Evolutionary conservation across 257 asterid species (phyloP).

Genomic region (Solanum pinnatisectum): DNA sequence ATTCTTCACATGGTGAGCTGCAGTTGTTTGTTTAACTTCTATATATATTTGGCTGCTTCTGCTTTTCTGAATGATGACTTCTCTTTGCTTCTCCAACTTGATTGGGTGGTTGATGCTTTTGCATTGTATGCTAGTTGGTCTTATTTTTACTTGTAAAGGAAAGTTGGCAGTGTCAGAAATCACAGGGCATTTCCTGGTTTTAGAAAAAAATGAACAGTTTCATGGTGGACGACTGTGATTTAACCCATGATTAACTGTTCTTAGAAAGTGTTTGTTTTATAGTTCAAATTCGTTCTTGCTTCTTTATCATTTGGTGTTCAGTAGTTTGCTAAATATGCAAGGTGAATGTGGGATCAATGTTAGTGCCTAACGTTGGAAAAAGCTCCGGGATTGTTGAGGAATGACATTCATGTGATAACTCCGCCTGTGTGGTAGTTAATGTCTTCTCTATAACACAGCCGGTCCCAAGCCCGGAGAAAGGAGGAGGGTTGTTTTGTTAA

Average conservation of each 20-base stretch:
- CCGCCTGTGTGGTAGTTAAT: constrained; percentile 2
- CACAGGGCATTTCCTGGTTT: background rate
- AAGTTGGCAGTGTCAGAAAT: background rate
- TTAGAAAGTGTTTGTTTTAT: background rate
- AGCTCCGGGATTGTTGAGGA: background rate
- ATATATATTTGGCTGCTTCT: background rate
- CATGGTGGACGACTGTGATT: background rate
- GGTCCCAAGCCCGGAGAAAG: constrained; percentile 8
- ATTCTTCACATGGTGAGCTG: constrained; percentile 34
- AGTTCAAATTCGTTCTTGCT: background rate
- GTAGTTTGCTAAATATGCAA: background rate
- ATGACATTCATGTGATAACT: background rate
- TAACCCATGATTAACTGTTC: background rate
- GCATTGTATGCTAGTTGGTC: background rate
- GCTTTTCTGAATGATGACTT: background rate
- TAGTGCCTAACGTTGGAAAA: background rate
- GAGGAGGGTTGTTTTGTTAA: constrained; percentile 1
- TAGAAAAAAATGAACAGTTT: background rate
- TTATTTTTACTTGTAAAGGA: background rate
- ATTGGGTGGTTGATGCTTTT: background rate
- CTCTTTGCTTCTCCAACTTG: background rate
- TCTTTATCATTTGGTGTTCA: background rate
- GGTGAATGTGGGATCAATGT: background rate
- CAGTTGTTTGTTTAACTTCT: background rate
- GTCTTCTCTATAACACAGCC: background rate